These are phyloP conservation scores for Chalciporus sphaerocephalus DNA, from an alignment of 768 basidiomycete genomes.

Conservation along the genomic window DNA sequence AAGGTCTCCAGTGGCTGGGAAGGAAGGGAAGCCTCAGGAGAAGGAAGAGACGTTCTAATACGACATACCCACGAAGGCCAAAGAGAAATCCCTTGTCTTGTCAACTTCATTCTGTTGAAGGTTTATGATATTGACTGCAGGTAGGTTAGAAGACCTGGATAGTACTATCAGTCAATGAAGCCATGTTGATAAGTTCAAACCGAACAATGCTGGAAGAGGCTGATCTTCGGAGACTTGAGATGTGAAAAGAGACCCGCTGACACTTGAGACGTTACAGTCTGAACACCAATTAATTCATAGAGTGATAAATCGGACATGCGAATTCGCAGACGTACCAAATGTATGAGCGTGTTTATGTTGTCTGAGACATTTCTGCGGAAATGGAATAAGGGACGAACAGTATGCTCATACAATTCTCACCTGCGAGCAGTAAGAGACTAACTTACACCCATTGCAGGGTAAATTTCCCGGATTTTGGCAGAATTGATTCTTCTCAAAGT, in stretches of 20 bases:
- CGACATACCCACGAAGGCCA: conserved; percentile 21
- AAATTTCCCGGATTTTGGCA: conserved; percentile 28
- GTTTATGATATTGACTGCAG: conserved; percentile 30
- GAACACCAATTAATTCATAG: not conserved
- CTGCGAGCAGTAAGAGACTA: conserved; percentile 44
- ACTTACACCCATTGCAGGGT: conserved; percentile 28
- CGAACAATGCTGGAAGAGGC: conserved; percentile 19
- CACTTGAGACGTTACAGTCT: conserved; percentile 13
- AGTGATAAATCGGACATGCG: not conserved
- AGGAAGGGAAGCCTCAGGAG: not conserved
- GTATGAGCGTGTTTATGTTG: conserved; percentile 37
- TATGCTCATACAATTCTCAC: conserved; percentile 1
- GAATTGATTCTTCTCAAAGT: conserved; percentile 6
- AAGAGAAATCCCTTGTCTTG: conserved; percentile 16
- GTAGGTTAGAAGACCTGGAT: conserved; percentile 20
- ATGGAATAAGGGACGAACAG: not conserved
- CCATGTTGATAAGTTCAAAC: conserved; percentile 9
- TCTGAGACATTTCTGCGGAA: conserved; percentile 36
- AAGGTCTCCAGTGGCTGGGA: conserved; percentile 43
- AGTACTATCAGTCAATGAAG: not conserved
- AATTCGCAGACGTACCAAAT: conserved; percentile 17
- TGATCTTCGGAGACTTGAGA: too few species aligned
- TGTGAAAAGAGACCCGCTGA: too few species aligned
- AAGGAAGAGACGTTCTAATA: not conserved
- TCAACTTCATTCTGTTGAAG: conserved; percentile 20